Base-by-base conservation (phyloP, 805 yeast genomes). In the Lipomyces yamadae region DNA sequence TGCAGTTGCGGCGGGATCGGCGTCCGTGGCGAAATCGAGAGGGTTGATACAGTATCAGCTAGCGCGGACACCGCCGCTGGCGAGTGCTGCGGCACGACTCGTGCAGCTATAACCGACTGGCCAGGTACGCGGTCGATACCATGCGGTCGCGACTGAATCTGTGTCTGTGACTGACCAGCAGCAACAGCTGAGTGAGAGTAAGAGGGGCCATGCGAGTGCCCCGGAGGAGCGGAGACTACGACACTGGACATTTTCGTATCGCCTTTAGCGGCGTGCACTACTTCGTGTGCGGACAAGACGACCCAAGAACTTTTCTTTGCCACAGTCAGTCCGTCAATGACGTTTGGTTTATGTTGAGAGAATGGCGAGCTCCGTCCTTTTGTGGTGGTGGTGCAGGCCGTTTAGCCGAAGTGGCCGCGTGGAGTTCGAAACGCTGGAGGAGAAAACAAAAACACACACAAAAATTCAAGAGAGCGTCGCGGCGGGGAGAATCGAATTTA, bases 21-120 rank as follows among this genome's bases (percentile, higher is more conserved):
- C 8, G 70, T 63, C 2, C 39, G 64, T 13, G 70, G 70, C n/a
- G 70, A 67, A 6, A 64, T 52, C 57, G 66, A 58, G 39, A 58
- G 54, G 56, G 57, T 18, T 29, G 66, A 33, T n/a, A 64, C 13
- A 29, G 37, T n/a, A 39, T 64, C 70, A n/a, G 60, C 57, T n/a
- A 64, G 63, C 13, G 65, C 70, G 24, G 69, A 66, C 29, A 61
- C 68, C 29, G 67, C 65, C 5, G 67, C 65, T 4, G 70, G 66
- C n/a, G 66, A 61, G 58, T 61, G 63, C 35, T 45, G 68, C 32
- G 70, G 67, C 35, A 66, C 69, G 6, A 58, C 52, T 13, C 63
- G 63, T 53, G 63, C 34, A n/a, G 48, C 15, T 42, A 42, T 42
- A 6, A 42, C 48, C 5, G 48, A 42, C 48, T 42, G 48, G n/a